Base-by-base conservation (phyloP, 2,329 filamentous ascomycete genomes). In the Davidsoniella australis region DNA sequence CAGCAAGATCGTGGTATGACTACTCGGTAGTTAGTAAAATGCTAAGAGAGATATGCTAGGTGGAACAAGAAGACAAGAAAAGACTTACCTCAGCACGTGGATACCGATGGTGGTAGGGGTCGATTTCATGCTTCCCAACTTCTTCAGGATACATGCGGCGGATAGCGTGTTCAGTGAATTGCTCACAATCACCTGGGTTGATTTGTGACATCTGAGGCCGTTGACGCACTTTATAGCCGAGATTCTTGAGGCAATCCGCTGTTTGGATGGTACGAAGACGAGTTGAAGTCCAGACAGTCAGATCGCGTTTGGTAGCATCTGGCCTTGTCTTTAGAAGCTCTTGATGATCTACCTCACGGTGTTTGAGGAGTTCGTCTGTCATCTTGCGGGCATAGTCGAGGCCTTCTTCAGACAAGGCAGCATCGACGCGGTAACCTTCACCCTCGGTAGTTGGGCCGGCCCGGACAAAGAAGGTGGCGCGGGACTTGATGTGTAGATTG, bases 1-100 rank as follows among this genome's bases (percentile, higher is more conserved):
- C 91, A n/a, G 91, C 91, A 41, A 98, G 78, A 60, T 98, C 91
- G 62, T 98, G 91, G 64, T 98, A 98, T 7, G 89, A 96, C 84
- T 94, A 57, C 46, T 49, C 42, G 33, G 57, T 37, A 53, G 51
- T 39, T 45, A 51, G 49, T 39, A 36, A 26, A 14, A 12, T 10
- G 6, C 6, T 9, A 12, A 45, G 3, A 29, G 3, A 20, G 8
- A 17, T 17, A 14, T 20, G 20, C 5, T 23, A 5, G 4, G 20
- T 5, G 20, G 20, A 23, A 23, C 20, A 23, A 23, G 20, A 10
- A 24, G 23, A 3, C 6, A 10, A 16, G 12, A 36, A 53, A 12
- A 23, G 26, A 50, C 66, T 60, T 68, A 87, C 87, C 71, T 98
- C 91, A 53, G 89, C 89, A 54, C 91, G 76, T 6, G 91, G 91